Evolutionary conservation across 108 stramenopile genomes (phyloP).

Genomic region (Bacterosira constricta): DNA sequence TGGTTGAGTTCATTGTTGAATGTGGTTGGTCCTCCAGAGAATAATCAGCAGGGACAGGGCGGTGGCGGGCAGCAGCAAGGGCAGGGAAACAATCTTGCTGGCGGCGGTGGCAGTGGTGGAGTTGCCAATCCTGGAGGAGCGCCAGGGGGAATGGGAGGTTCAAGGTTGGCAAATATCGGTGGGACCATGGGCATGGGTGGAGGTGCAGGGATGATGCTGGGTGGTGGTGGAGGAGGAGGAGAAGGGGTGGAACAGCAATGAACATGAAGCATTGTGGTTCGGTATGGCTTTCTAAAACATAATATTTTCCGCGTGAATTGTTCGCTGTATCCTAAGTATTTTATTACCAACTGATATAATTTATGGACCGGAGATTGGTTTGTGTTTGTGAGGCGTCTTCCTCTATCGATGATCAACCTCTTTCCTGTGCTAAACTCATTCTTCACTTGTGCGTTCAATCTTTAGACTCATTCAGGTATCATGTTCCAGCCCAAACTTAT

Average conservation of each 20-base stretch:
- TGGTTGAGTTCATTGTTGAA: constrained; percentile 87
- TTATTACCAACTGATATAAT: too few species aligned
- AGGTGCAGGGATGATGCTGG: not conserved
- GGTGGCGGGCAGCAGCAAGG: not conserved
- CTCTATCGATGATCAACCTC: too few species aligned
- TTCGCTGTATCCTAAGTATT: not conserved
- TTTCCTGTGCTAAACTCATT: not conserved
- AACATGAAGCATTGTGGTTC: too few species aligned
- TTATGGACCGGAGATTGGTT: too few species aligned
- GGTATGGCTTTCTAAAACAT: too few species aligned
- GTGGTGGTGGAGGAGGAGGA: constrained; percentile 5
- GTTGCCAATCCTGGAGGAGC: not conserved
- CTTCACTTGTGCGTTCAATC: too few species aligned
- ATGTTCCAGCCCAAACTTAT: too few species aligned
- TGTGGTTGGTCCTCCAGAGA: constrained; percentile 55
- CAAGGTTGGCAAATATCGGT: too few species aligned
- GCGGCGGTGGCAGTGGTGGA: not conserved
- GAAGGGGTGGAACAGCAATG: not conserved
- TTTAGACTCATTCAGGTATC: too few species aligned
- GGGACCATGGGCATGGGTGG: not conserved
- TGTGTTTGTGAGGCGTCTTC: not conserved
- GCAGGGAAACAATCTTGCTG: not conserved
- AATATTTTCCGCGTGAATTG: not conserved
- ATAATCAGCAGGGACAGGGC: not conserved
- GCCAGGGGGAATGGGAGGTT: constrained; percentile 8